Evolutionary conservation across 2,329 filamentous ascomycete species (phyloP), one percentile per base, ranked within the genome.

Genomic region (Neofusicoccum laricinum): DNA sequence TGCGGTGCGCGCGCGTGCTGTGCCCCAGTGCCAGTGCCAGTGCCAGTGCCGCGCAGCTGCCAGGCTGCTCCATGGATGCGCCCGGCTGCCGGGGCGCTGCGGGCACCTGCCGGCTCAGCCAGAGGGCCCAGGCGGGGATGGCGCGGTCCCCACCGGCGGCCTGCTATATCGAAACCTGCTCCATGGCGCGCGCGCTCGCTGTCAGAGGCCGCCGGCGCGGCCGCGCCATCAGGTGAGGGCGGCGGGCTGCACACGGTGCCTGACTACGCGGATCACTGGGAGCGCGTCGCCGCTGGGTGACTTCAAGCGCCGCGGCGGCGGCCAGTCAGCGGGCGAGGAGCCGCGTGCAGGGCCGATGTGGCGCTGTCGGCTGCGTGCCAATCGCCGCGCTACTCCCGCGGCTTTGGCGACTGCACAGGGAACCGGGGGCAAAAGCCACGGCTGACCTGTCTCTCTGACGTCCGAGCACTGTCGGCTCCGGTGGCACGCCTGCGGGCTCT

Each of bases 291-390:
- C 14, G 34, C 50, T 43, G 51, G 21, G 19, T 57, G 38, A 43
- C 36, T 36, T 59, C 40, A 36, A 6, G 41, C 8, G 30, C 21
- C 10, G 53, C 17, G 19, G 17, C 32, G 15, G 10, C 21, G 53
- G 43, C 53, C 21, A 58, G 38, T 61, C 34, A 41, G 58, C 45
- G 43, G 41, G 14, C 32, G 30, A 41, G 25, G 55, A 59, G 57
- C 32, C 25, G 14, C 8, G 34, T 40, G 58, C 58, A 50, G 46
- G 58, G 46, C 45, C 45, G 45, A 12, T 61, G 58, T 61, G 58
- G 58, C 58, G 58, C 36, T 50, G 45, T 19, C 58, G 45, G 43
- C 58, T 59, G 41, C 58, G 17, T 32, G 58, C 58, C 58, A 61
- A 61, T 61, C 58, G 58, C 45, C 55, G 58, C 41, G 57, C 57